Evolutionary conservation across 2,329 filamentous ascomycete genomes (phyloP).

Genomic region (Colletotrichum paranaense): DNA sequence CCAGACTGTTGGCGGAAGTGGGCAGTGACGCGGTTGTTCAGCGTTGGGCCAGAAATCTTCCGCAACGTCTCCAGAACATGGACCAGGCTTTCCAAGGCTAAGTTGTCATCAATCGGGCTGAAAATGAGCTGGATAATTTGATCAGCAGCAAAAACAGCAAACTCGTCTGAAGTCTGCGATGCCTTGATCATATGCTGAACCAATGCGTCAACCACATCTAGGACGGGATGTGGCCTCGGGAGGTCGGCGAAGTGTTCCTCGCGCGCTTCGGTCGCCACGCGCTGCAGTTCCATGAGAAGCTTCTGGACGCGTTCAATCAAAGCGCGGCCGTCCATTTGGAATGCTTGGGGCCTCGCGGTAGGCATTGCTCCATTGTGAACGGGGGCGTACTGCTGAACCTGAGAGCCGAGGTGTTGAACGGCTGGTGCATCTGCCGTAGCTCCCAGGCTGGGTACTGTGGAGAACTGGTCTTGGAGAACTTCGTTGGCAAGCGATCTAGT

Average conservation of each 20-base stretch:
- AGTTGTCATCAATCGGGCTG: slow-evolving; percentile 62
- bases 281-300: slow-evolving; percentile 67
- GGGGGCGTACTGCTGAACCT: slow-evolving; percentile 67
- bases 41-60: slow-evolving; percentile 66
- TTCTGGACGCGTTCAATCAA: slow-evolving; percentile 68
- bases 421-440: slow-evolving; percentile 68
- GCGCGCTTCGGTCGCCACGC: slow-evolving; percentile 61
- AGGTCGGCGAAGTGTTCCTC: slow-evolving; percentile 72
- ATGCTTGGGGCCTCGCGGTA: slow-evolving; percentile 63
- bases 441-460: slow-evolving; percentile 65
- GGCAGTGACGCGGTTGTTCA: slow-evolving; percentile 66
- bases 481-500: slow-evolving; percentile 73
- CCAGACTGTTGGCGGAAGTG: slow-evolving; percentile 68
- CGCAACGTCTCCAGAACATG: slow-evolving; percentile 71
- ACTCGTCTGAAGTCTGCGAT: slow-evolving; percentile 70
- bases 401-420: slow-evolving; percentile 62
- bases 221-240: slow-evolving; percentile 66
- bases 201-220: slow-evolving; percentile 72
- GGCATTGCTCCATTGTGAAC: slow-evolving; percentile 55
- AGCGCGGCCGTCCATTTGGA: slow-evolving; percentile 62
- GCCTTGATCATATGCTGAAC: slow-evolving; percentile 72
- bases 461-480: slow-evolving; percentile 72
- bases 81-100: slow-evolving; percentile 71
- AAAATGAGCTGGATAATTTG: slow-evolving; percentile 70
- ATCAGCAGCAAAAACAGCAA: slow-evolving; percentile 68